Percentiles rank a stretch among this genome's conserved stretches.
Conservation (phyloP, 495 filamentous ascomycete genomes). For the Monascus purpureus region DNA sequence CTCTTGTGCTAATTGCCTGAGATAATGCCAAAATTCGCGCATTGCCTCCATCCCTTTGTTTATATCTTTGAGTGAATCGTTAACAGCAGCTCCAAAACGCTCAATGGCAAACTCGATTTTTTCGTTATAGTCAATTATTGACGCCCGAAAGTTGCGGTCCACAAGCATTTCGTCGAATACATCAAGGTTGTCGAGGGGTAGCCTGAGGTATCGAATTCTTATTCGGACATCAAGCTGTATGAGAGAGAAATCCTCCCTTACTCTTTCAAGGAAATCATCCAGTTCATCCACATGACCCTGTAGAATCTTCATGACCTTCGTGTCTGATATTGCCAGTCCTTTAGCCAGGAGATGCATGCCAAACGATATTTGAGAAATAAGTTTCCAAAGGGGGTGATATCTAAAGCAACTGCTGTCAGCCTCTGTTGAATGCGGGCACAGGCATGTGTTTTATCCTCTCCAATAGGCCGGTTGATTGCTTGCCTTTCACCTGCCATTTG, state of each 20-base stretch:
- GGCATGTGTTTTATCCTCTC: background rate
- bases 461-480: slow-evolving; percentile 1
- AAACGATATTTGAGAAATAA: slow-evolving; percentile 86
- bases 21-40: slow-evolving; percentile 60
- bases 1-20: slow-evolving; percentile 46
- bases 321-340: slow-evolving; percentile 73
- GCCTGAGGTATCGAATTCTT: slow-evolving; percentile 58
- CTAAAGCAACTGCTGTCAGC: slow-evolving; percentile 8
- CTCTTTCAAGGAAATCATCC: slow-evolving; percentile 75
- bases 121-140: slow-evolving; percentile 77
- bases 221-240: slow-evolving; percentile 62
- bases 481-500: slow-evolving; percentile 45
- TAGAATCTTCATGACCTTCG: slow-evolving; percentile 75
- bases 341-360: slow-evolving; percentile 82
- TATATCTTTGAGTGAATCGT: slow-evolving; percentile 64
- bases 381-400: slow-evolving; percentile 78
- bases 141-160: slow-evolving; percentile 62
- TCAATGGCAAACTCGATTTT: slow-evolving; percentile 81
- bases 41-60: slow-evolving; percentile 63
- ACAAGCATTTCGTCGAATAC: slow-evolving; percentile 84
- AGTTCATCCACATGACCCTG: slow-evolving; percentile 88
- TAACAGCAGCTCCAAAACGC: slow-evolving; percentile 58
- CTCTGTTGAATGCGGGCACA: background rate
- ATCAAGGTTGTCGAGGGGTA: slow-evolving; percentile 71
- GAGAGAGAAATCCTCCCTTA: slow-evolving; percentile 73